Evolutionary conservation across 805 yeast genomes (phyloP).

Genomic region (Wickerhamiella spandovensis): DNA sequence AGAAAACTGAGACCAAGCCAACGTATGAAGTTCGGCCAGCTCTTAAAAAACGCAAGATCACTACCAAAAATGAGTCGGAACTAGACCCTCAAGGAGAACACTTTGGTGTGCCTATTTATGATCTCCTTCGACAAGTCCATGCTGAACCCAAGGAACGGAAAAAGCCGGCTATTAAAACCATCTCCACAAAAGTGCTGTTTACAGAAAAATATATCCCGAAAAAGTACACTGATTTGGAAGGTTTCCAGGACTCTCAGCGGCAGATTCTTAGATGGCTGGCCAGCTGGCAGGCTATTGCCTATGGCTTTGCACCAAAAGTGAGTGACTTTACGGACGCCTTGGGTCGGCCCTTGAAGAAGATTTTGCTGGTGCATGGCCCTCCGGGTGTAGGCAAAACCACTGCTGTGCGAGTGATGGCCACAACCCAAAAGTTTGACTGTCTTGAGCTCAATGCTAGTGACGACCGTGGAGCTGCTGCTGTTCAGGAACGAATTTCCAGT

Average conservation of each 20-base stretch:
- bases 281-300: conserved; percentile 36
- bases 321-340: conserved; percentile 32
- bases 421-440: conserved; percentile 65
- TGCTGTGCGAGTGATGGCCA: conserved; percentile 71
- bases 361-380: conserved; percentile 75
- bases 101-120: conserved; percentile 15
- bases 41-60: background rate
- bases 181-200: conserved; percentile 22
- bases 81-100: conserved; percentile 2
- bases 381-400: conserved; percentile 92
- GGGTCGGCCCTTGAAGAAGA: conserved; percentile 36
- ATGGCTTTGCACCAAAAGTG: conserved; percentile 6
- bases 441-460: conserved; percentile 82
- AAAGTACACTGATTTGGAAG: conserved; percentile 50
- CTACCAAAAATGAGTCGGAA: background rate
- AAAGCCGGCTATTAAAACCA: background rate
- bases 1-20: background rate
- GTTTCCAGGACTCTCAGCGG: conserved; percentile 54
- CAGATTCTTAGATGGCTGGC: conserved; percentile 47
- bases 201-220: conserved; percentile 60
- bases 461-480: conserved; percentile 43
- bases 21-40: background rate
- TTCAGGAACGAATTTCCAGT: conserved; percentile 28
- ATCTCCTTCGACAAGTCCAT: conserved; percentile 2
- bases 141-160: background rate